Evolutionary conservation across 148 eudicot genomes (phyloP).

Genomic region (Tetragonia tetragonoides): DNA sequence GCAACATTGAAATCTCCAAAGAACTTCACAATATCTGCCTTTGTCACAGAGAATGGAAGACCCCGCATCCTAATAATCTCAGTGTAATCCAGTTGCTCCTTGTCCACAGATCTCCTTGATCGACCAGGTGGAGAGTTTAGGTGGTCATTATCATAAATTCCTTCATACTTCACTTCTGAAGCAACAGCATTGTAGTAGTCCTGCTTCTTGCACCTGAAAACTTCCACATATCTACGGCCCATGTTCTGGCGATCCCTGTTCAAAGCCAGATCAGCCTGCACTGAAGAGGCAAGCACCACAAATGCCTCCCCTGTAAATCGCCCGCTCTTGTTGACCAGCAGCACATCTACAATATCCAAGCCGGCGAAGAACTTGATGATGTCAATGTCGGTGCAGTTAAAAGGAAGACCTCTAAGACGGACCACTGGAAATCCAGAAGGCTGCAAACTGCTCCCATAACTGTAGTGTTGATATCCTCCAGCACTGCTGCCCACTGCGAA

Average conservation of each 20-base stretch:
- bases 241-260: conserved; percentile 70
- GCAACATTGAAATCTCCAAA: conserved; percentile 52
- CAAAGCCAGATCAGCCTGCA: conserved; percentile 74
- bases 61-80: conserved; percentile 76
- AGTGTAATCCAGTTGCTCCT: conserved; percentile 69
- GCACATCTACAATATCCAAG: conserved; percentile 80
- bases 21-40: conserved; percentile 55
- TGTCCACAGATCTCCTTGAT: conserved; percentile 57
- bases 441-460: conserved; percentile 47
- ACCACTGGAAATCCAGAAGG: conserved; percentile 66
- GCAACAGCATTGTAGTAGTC: conserved; percentile 90
- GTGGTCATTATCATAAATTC: conserved; percentile 40
- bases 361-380: conserved; percentile 72
- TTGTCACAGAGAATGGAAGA: conserved; percentile 71
- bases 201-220: conserved; percentile 76
- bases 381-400: conserved; percentile 75
- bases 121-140: conserved; percentile 54
- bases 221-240: conserved; percentile 89
- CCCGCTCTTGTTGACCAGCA: conserved; percentile 65
- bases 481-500: conserved; percentile 83
- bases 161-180: conserved; percentile 61
- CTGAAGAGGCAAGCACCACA: conserved; percentile 61
- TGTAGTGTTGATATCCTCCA: conserved; percentile 44
- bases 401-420: conserved; percentile 88
- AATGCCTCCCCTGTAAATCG: conserved; percentile 78